Evolutionary conservation across 345 rosid species (phyloP).

Genomic region (Bruguiera gymnorhiza): DNA sequence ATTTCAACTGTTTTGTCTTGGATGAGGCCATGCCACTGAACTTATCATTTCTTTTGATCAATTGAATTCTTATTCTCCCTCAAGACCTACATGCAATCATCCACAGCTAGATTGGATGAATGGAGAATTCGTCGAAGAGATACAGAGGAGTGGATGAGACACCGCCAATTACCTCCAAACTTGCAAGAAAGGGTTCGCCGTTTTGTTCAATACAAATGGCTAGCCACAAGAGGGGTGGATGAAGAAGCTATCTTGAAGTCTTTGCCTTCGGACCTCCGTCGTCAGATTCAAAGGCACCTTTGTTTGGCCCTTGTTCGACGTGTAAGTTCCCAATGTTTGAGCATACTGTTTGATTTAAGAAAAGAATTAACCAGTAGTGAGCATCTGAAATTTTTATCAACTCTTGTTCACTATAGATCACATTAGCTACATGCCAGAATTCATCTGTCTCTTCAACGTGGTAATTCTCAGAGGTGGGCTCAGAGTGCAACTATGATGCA

Average conservation of each 20-base stretch:
- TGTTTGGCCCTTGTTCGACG: slow-evolving; percentile 86
- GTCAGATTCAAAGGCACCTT: slow-evolving; percentile 74
- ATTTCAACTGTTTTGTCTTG: no score
- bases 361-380: neutral
- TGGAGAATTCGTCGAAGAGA: slow-evolving; percentile 86
- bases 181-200: slow-evolving; percentile 76
- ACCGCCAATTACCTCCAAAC: slow-evolving; percentile 73
- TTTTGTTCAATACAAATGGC: slow-evolving; percentile 79
- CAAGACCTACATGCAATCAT: slow-evolving; percentile 81
- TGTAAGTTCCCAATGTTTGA: slow-evolving; percentile 33
- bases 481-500: no score
- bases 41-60: neutral
- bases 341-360: neutral
- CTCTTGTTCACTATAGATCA: no score
- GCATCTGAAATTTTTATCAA: no score
- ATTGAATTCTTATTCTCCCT: slow-evolving; percentile 9
- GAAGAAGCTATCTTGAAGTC: slow-evolving; percentile 72
- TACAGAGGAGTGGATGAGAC: slow-evolving; percentile 97
- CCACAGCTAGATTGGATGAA: slow-evolving; percentile 74
- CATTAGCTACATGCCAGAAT: no score
- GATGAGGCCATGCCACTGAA: neutral
- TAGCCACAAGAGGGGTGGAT: slow-evolving; percentile 76
- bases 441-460: no score
- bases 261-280: slow-evolving; percentile 69
- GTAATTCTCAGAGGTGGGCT: no score